These are phyloP conservation scores for Harringtonia lauricola DNA, from an alignment of 2,329 filamentous ascomycete genomes.

Conservation along the genomic window DNA sequence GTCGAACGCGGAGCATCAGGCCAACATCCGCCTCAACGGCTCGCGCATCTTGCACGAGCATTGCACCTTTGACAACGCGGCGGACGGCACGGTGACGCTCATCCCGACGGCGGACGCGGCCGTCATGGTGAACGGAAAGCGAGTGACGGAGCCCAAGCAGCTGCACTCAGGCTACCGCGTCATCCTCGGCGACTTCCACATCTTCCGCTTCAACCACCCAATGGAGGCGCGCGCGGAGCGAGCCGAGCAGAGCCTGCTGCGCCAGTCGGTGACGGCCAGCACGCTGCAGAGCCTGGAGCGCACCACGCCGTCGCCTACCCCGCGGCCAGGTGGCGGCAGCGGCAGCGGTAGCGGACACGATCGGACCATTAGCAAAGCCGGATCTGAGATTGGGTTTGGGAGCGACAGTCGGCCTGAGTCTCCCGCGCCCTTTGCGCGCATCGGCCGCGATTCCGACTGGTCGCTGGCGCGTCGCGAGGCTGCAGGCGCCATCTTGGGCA, in stretches of 20 bases:
- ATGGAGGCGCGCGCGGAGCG: constrained; percentile 90
- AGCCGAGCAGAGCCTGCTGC: constrained; percentile 72
- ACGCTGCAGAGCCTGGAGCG: constrained; percentile 49
- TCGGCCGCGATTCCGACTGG: constrained; percentile 82
- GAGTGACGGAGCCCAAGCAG: constrained; percentile 74
- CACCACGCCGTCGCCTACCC: constrained; percentile 43
- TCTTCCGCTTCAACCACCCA: constrained; percentile 96
- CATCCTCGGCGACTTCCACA: constrained; percentile 95
- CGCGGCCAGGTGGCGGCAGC: constrained; percentile 42
- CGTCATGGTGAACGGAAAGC: constrained; percentile 94
- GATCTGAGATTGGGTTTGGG: constrained; percentile 53
- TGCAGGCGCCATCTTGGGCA: constrained; percentile 78
- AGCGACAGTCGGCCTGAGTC: constrained; percentile 71
- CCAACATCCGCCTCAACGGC: constrained; percentile 88
- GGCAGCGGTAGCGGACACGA: constrained; percentile 60
- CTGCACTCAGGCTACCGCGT: constrained; percentile 88
- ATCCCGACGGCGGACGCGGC: constrained; percentile 84
- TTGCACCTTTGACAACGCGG: constrained; percentile 79
- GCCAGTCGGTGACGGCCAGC: constrained; percentile 64
- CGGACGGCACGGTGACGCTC: constrained; percentile 85
- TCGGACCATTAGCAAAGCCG: constrained; percentile 64
- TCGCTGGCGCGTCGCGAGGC: constrained; percentile 87
- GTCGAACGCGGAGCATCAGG: constrained; percentile 59
- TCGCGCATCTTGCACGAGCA: constrained; percentile 87
- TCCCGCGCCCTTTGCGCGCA: constrained; percentile 54